Evolutionary conservation across 805 yeast species (phyloP).

Genomic region (Starmerella potacharoeniae): DNA sequence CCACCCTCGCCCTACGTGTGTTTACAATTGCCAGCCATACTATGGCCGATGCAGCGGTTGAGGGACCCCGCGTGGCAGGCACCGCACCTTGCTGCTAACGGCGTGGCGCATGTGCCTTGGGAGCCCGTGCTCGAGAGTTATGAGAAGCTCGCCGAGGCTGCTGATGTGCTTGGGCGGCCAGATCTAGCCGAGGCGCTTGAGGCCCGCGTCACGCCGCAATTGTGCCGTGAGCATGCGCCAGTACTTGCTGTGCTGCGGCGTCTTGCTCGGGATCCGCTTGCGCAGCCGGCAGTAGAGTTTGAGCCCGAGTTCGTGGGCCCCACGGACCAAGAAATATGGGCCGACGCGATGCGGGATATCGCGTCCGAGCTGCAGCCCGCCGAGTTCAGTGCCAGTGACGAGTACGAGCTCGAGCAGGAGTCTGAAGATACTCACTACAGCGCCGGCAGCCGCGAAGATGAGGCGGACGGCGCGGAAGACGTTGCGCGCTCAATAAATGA

Average conservation of each 20-base stretch:
- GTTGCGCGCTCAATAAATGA: background rate
- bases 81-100: slow-evolving; percentile 2
- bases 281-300: slow-evolving; percentile 5
- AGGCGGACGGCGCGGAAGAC: background rate
- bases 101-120: slow-evolving; percentile 12
- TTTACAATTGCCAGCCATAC: background rate
- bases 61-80: slow-evolving; percentile 10
- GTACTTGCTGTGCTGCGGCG: slow-evolving; percentile 19
- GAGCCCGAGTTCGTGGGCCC: background rate
- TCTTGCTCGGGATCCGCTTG: slow-evolving; percentile 17
- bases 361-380: background rate
- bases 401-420: background rate
- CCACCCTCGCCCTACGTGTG: background rate
- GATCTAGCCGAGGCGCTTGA: slow-evolving; percentile 24
- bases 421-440: too few relatives aligned
- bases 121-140: slow-evolving; percentile 17
- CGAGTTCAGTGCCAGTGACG: background rate
- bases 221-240: slow-evolving; percentile 18
- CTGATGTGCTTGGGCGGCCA: slow-evolving; percentile 24
- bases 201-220: slow-evolving; percentile 16
- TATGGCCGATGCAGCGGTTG: slow-evolving; percentile 2
- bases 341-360: background rate
- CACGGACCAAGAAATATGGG: slow-evolving; percentile 1
- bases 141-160: slow-evolving; percentile 23
- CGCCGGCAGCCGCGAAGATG: background rate